A percentile compares a stretch with the other conserved stretches of the same genome.
These are phyloP conservation scores for Aspergillus thermomutatus DNA, from an alignment of 2,329 filamentous ascomycete genomes.

Conservation along the genomic window DNA sequence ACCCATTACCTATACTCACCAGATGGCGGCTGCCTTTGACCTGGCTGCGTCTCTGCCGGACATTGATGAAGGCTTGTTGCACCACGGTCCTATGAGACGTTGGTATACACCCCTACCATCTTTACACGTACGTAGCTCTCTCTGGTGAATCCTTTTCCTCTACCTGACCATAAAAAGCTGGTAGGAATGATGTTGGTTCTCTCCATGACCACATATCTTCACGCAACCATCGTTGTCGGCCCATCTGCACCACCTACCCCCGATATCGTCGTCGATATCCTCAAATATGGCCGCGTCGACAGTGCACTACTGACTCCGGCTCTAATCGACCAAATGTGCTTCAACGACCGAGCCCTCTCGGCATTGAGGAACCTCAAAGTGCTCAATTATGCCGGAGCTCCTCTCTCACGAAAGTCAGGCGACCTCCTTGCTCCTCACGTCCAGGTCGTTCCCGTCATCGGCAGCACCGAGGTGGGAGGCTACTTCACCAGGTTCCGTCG, in stretches of 20 bases:
- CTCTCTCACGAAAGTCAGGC: constrained; percentile 23
- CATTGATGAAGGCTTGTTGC: constrained; percentile 6
- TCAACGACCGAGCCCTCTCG: constrained; percentile 7
- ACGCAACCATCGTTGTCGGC: constrained; percentile 16
- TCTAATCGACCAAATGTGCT: constrained; percentile 21
- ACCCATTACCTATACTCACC: constrained; percentile 19
- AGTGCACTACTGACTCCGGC: constrained; percentile 18
- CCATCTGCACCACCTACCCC: constrained; percentile 13
- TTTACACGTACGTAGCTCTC: constrained; percentile 15
- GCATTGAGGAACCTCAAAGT: constrained; percentile 13
- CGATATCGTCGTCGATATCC: constrained; percentile 11
- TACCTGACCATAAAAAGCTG: constrained; percentile 7
- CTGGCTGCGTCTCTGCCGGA: constrained; percentile 4
- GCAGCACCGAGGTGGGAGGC: constrained; percentile 20
- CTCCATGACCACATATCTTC: constrained; percentile 12
- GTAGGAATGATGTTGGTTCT: constrained; percentile 18
- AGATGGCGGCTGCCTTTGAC: constrained; percentile 16
- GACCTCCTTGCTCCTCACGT: constrained; percentile 16
- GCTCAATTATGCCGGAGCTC: constrained; percentile 21
- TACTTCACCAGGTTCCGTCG: constrained; percentile 12
- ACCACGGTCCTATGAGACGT: constrained; percentile 12
- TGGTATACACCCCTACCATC: constrained; percentile 21
- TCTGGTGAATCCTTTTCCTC: background rate
- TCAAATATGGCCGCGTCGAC: constrained; percentile 14
- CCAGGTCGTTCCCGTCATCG: constrained; percentile 18